A percentile compares a stretch with the other conserved stretches of the same genome.
Conservation (phyloP, 371 early-diverging fungal genomes). For the Synchytrium microbalum region DNA sequence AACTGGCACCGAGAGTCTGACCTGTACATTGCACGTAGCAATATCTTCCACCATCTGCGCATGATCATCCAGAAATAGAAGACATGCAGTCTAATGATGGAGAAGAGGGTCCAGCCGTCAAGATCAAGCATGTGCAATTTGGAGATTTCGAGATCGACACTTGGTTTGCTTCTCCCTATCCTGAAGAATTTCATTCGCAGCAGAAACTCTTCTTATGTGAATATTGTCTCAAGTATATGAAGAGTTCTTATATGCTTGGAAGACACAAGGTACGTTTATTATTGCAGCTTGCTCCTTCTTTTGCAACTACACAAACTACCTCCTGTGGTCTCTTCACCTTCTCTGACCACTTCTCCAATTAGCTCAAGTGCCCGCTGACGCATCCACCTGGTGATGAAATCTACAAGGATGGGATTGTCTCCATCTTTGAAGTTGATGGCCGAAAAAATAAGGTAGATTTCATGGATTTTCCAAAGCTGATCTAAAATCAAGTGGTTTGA, state of each 20-base stretch:
- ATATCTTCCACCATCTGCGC: background rate
- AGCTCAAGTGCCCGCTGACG: slow-evolving; percentile 48
- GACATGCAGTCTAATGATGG: background rate
- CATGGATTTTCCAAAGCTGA: slow-evolving; percentile 2
- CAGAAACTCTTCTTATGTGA: slow-evolving; percentile 82
- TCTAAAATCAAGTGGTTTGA: slow-evolving; percentile 3
- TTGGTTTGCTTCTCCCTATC: slow-evolving; percentile 95
- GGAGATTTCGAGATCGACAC: slow-evolving; percentile 78
- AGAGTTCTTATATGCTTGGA: slow-evolving; percentile 41
- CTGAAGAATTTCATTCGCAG: slow-evolving; percentile 64
- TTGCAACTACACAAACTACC: background rate
- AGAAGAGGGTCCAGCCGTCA: background rate
- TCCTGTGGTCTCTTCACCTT: background rate
- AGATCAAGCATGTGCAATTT: slow-evolving; percentile 67
- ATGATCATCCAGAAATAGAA: background rate
- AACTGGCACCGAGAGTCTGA: background rate
- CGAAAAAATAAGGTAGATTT: slow-evolving; percentile 60
- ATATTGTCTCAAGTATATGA: slow-evolving; percentile 41
- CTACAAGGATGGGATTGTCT: slow-evolving; percentile 66
- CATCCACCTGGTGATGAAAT: slow-evolving; percentile 86
- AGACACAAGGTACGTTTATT: slow-evolving; percentile 39
- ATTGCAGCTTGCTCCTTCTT: no score
- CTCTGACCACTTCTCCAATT: slow-evolving; percentile 5
- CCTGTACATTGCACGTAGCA: background rate
- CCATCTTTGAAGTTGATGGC: slow-evolving; percentile 90